Conservation (phyloP, 1,284 basidiomycete species). For the Xerocomus nothofagi region DNA sequence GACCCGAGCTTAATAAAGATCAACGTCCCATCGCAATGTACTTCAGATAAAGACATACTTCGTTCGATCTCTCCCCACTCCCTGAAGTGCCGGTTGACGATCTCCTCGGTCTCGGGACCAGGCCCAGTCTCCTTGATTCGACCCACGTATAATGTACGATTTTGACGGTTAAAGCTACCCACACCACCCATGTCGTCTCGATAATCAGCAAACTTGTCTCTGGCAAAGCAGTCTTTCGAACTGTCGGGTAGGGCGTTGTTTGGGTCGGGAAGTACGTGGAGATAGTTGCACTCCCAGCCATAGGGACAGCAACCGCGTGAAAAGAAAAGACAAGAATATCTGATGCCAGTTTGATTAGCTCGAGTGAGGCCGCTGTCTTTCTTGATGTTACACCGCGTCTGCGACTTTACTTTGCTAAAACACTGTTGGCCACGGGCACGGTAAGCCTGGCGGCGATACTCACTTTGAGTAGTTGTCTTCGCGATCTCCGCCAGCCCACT, state of each 20-base stretch:
- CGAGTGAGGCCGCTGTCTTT: conserved; percentile 91
- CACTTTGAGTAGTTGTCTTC: conserved; percentile 93
- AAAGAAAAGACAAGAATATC: conserved; percentile 95
- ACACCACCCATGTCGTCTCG: conserved; percentile 99
- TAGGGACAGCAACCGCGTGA: conserved; percentile 96
- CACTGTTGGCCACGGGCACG: conserved; percentile 3
- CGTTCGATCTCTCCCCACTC: conserved; percentile 97
- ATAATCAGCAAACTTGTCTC: conserved; percentile 97
- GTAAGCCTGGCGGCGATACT: conserved; percentile 30
- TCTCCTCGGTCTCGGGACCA: conserved; percentile 87
- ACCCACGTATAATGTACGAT: conserved; percentile 94
- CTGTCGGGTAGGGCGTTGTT: conserved; percentile 76
- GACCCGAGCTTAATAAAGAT: conserved; percentile 68
- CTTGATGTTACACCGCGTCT: conserved; percentile 88
- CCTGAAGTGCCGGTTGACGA: conserved; percentile 88
- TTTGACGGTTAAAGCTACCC: conserved; percentile 91
- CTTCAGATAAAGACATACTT: conserved; percentile 54
- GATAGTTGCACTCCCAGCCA: conserved; percentile 95
- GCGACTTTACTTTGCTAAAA: conserved; percentile 86
- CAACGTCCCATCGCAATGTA: conserved; percentile 7
- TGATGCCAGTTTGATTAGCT: conserved; percentile 87
- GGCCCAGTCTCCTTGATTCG: conserved; percentile 90
- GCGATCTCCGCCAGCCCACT: conserved; percentile 95
- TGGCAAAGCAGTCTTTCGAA: conserved; percentile 94
- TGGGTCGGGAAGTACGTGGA: conserved; percentile 83